These are phyloP conservation scores for Anisodus acutangulus DNA, from an alignment of 257 asterid species.

Conservation along the genomic window DNA sequence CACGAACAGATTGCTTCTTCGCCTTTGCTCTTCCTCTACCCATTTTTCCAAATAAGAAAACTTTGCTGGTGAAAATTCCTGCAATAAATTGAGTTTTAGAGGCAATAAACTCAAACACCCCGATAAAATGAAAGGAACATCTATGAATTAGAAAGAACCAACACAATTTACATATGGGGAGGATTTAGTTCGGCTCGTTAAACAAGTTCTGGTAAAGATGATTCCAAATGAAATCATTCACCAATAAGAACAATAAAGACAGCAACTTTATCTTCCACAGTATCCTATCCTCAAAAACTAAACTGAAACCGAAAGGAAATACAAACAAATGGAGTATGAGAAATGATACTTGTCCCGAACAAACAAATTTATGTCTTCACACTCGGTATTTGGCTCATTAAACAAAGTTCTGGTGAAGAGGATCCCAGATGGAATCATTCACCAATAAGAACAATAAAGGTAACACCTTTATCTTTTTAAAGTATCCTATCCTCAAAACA, in stretches of 20 bases:
- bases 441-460: not conserved
- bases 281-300: not conserved
- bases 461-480: not conserved
- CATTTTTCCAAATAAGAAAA: constrained; percentile 49
- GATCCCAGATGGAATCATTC: not conserved
- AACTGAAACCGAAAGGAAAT: not conserved
- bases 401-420: not conserved
- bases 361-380: constrained; percentile 12
- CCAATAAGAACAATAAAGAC: not conserved
- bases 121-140: not conserved
- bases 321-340: not conserved
- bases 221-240: not conserved
- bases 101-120: constrained; percentile 7
- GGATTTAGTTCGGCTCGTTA: not conserved
- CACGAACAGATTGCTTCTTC: constrained; percentile 61
- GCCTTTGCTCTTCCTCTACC: constrained; percentile 86
- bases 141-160: not conserved
- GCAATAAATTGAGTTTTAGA: constrained; percentile 36
- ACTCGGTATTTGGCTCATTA: not conserved
- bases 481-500: not conserved
- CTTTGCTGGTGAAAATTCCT: constrained; percentile 37
- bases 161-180: not conserved
- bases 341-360: constrained; percentile 1
- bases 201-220: constrained; percentile 5
- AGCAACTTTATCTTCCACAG: not conserved